Conservation (phyloP, 2,329 filamentous ascomycete genomes). For the Sclerotinia trifoliorum region DNA sequence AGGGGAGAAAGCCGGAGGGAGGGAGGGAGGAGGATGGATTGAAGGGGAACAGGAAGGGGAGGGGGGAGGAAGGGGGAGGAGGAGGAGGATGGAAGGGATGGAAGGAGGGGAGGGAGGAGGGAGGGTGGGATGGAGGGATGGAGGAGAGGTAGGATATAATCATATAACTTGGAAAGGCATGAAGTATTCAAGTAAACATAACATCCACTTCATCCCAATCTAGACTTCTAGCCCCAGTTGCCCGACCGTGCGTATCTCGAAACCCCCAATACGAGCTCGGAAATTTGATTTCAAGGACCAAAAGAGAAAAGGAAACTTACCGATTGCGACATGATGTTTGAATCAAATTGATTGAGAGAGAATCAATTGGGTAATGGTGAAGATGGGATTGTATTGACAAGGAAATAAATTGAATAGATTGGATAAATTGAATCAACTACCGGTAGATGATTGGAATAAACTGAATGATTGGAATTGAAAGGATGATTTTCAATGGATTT, state of each 20-base stretch:
- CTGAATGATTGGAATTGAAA: background rate
- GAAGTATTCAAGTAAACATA: background rate
- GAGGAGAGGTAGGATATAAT: too few species aligned
- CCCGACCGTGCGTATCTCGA: background rate
- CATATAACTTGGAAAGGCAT: too few species aligned
- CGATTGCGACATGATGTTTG: slow-evolving; percentile 37
- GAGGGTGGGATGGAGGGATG: too few species aligned
- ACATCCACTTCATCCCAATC: background rate
- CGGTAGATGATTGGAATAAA: background rate
- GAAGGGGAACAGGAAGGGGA: background rate
- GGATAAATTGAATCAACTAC: too few species aligned
- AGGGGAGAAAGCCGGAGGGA: too few species aligned
- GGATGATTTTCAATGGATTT: slow-evolving; percentile 11
- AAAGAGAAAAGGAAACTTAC: slow-evolving; percentile 27
- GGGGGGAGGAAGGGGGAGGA: background rate
- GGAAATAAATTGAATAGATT: background rate
- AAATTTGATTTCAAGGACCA: background rate
- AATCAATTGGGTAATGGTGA: background rate
- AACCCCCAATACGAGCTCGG: background rate
- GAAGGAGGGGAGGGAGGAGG: background rate
- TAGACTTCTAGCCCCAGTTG: background rate
- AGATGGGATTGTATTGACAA: background rate
- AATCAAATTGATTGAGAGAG: background rate
- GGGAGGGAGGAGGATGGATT: background rate
- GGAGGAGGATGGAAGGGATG: background rate